Base-by-base conservation (phyloP, 805 yeast genomes). In the Zygotorulaspora florentina region DNA sequence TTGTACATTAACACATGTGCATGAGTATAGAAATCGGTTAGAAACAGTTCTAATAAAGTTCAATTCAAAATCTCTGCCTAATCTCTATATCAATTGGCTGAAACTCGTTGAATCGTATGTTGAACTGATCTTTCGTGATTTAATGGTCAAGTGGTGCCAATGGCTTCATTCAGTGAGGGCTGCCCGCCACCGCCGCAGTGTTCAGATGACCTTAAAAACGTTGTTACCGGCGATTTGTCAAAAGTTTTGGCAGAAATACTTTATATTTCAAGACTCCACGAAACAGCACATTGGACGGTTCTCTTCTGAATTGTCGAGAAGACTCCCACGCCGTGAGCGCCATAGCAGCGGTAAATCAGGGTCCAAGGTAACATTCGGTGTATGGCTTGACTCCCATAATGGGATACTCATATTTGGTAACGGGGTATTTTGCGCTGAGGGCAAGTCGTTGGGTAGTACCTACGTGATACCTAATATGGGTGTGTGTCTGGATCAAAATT, bases 351-450 rank as follows among this genome's bases (percentile, higher is more conserved):
- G 45, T 17, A 36, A 31, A 8, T 16, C 11, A n/a, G 18, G 20
- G 16, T 5, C 20, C 16, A 16, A 16, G 16, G 27, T 47, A 2
- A 35, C 38, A 12, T 49, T 41, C 20, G 61, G 59, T 7, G 30
- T 54, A 2, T 58, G 63, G 63, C 16, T 55, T 23, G 61, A 58
- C 45, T 45, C 52, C 8, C 30, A 35, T 18, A 53, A 52, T n/a
- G 60, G 59, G 4, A 49, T 57, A 15, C 35, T 58, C 23, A 41
- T 58, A 10, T 45, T 57, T 23, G 51, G 51, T 27, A 54, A 51
- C 33, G 50, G 53, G 8, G 17, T 51, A 15, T 36, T 36, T 18
- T 17, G 26, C 10, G 23, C 15, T 12, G 18, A 16, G 7, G 40
- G 15, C 17, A 15, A 26, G 9, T 30, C 17, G 15, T 11, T 20